Base-by-base conservation (phyloP, 2,329 filamentous ascomycete species). In the Aureobasidium sp. region DNA sequence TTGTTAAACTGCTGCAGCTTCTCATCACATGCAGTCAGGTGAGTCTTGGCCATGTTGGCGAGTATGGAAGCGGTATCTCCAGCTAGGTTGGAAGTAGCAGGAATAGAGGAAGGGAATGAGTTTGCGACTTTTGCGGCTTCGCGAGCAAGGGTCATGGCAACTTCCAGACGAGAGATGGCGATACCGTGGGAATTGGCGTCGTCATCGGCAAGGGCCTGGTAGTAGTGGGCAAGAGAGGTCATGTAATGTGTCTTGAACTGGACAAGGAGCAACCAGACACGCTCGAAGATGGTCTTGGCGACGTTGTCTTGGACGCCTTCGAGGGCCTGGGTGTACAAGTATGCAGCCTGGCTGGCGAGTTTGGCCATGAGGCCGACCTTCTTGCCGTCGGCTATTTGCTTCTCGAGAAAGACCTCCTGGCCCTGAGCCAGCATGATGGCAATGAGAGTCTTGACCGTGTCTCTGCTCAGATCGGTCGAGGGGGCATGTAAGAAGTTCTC, bases 401-500 rank as follows among this genome's bases (percentile, higher is more conserved):
- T 97, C 76, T 99, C 95, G 31, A 99, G 79, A 67, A 99, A 99
- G 2, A 97, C 90, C 73, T 99, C 94, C 73, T 99, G 95, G 4
- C 89, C 93, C 74, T 99, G 94, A 1, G 93, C 95, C 60, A 99
- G 83, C 81, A 90, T 97, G 62, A 99, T 84, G 55, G 87, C 84
- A 70, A 99, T 97, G 65, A 99, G 75, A 0, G 90, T 91, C 77
- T 96, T 96, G 69, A 99, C 90, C 0, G 94, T 99, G 54, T 99
- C 93, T 63, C 94, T 81, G 72, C 92, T 97, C 50, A 99, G 77
- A 70, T 99, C 94, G n/a, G 90, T 92, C 9, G 92, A 96, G 0
- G 95, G 94, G 1, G 94, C 94, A 69, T 99, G 94, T 37, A 99
- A 79, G 72, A 99, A 99, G 77, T 99, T 99, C 76, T 99, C 94